Evolutionary conservation across 1,139 yeast species (phyloP).

Genomic region (Yamadazyma diddensiae): DNA sequence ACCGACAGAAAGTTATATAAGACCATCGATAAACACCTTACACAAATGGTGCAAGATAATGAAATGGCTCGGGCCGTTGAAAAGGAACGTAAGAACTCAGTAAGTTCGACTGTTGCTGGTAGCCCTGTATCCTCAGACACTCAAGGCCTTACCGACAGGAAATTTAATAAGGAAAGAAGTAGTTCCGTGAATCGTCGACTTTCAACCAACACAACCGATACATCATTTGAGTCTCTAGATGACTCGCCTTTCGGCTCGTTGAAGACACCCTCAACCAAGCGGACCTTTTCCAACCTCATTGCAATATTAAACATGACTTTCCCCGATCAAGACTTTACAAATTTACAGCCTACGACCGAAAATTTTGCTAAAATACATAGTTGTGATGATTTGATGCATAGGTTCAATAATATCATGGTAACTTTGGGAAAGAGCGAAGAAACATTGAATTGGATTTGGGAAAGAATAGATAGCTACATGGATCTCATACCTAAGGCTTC

Average conservation of each 20-base stretch:
- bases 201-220: constrained; percentile 16
- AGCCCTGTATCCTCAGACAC: constrained; percentile 28
- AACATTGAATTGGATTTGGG: constrained; percentile 75
- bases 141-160: constrained; percentile 9
- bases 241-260: constrained; percentile 93
- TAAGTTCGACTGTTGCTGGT: constrained; percentile 34
- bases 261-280: constrained; percentile 76
- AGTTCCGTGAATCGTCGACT: constrained; percentile 5
- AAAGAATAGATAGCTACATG: constrained; percentile 78
- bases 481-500: constrained; percentile 46
- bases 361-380: constrained; percentile 42
- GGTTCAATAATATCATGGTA: constrained; percentile 75
- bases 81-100: constrained; percentile 38
- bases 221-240: constrained; percentile 30
- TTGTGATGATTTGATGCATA: constrained; percentile 59
- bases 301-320: constrained; percentile 89
- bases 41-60: constrained; percentile 59
- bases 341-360: constrained; percentile 84
- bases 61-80: constrained; percentile 42
- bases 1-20: constrained; percentile 86
- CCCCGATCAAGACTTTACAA: constrained; percentile 93
- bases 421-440: constrained; percentile 68
- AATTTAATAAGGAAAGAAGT: constrained; percentile 4
- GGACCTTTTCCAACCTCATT: constrained; percentile 85
- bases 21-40: constrained; percentile 79